Conservation (phyloP, 768 basidiomycete species). For the Suillus alpinus region DNA sequence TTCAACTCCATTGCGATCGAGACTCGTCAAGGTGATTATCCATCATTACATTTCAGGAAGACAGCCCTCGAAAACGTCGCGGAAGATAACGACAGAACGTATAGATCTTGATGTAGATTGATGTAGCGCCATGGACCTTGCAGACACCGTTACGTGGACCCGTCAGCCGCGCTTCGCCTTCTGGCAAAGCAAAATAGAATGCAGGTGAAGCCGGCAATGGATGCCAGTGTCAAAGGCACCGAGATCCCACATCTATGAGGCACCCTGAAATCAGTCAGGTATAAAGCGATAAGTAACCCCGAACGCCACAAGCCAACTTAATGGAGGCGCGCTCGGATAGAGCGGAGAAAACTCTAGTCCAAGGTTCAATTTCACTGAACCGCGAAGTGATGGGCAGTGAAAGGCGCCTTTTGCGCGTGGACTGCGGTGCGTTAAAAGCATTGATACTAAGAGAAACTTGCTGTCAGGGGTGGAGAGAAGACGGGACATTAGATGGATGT, state of each 20-base stretch:
- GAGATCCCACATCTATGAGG: neutral
- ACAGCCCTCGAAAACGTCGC: neutral
- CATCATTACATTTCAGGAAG: neutral
- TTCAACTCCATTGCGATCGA: neutral
- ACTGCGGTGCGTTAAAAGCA: constrained; percentile 1
- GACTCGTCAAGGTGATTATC: neutral
- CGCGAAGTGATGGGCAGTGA: neutral
- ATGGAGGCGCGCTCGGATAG: neutral
- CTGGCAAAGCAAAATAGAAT: neutral
- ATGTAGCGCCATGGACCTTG: neutral
- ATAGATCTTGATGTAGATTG: neutral
- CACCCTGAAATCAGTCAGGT: neutral
- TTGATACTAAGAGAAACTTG: neutral
- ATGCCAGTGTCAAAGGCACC: neutral
- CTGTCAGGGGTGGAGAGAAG: neutral
- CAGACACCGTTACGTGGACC: neutral
- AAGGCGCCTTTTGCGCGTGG: neutral
- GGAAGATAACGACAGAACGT: neutral
- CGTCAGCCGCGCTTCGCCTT: neutral
- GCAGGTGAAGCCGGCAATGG: neutral
- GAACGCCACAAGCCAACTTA: neutral
- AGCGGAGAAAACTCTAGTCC: neutral
- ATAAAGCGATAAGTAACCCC: neutral
- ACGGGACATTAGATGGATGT: neutral
- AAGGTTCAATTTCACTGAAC: neutral